A percentile compares a stretch with the other conserved stretches of the same genome.
Evolutionary conservation across 305 asterid species (phyloP).

Genomic region (Fraxinus dipetala): DNA sequence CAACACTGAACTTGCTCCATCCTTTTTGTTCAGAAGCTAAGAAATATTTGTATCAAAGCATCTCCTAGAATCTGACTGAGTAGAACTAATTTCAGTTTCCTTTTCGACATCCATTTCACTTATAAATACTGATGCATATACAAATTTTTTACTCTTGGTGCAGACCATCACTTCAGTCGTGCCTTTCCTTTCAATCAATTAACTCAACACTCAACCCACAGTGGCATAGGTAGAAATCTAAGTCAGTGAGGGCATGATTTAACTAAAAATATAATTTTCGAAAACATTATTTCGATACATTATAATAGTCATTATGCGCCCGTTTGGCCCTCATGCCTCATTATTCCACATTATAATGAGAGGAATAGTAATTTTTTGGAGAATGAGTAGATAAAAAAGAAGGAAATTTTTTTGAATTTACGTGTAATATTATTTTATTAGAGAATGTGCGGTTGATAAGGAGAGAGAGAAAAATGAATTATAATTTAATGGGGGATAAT

Average conservation of each 20-base stretch:
- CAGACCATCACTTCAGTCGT: not conserved
- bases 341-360: not conserved
- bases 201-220: not conserved
- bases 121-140: not conserved
- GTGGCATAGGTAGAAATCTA: not conserved
- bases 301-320: not conserved
- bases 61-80: not conserved
- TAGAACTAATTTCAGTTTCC: not conserved
- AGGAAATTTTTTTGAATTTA: too few species aligned
- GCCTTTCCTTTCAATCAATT: not conserved
- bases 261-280: not conserved
- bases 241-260: not conserved
- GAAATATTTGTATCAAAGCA: not conserved
- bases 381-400: not conserved
- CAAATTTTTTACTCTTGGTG: not conserved
- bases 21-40: not conserved
- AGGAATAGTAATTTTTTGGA: not conserved
- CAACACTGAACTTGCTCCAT: not conserved
- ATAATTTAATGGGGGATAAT: too few species aligned
- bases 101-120: not conserved
- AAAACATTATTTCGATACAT: not conserved
- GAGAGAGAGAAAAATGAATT: not conserved
- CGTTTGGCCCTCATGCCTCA: not conserved
- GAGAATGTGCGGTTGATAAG: not conserved
- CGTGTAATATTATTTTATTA: not conserved